Evolutionary conservation across 2,329 filamentous ascomycete species (phyloP), one percentile per base, ranked within the genome.

Genomic region (Ophiostoma australiae): DNA sequence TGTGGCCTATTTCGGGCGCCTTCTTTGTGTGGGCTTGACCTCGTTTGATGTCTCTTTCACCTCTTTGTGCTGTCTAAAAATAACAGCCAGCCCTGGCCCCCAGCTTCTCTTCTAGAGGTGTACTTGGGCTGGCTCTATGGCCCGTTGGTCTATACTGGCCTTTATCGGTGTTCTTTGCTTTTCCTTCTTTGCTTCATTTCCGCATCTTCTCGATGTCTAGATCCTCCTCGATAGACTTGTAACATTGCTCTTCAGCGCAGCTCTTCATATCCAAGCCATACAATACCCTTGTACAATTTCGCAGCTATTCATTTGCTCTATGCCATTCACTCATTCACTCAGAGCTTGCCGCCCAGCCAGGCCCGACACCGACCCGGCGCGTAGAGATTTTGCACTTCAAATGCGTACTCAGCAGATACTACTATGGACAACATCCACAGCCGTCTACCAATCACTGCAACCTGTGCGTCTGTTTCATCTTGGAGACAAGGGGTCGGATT

Each of bases 391-490:
- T 48, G 15, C 27, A 31, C 15, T 48, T 11, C 44, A 17, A 17
- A n/a, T 48, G 20, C 44, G 10, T 20, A 17, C 15, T n/a, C 39
- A 41, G 15, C 15, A 8, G 5, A 10, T 17, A n/a, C 15, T 4
- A n/a, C 44, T n/a, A 41, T 13, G 15, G 4, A 10, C 39, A 41
- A 11, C 15, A 15, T 8, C n/a, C n/a, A 58, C 52, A 58, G 44
- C 2, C 20, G 15, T 20, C 37, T 5, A 31, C 23, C 52, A 58
- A 58, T 31, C 23, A 58, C n/a, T 58, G 23, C 52, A 27, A 17
- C n/a, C 52, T 58, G 23, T 63, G 70, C 70, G 70, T 67, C 68
- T 74, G 72, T 74, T 73, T 73, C 69, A 70, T 8, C n/a, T 4
- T 33, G 13, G 58, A 63, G 17, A 27, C 52, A 58, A n/a, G 52